Conservation (phyloP, 495 filamentous ascomycete species). For the Parachaetomium inaequale region DNA sequence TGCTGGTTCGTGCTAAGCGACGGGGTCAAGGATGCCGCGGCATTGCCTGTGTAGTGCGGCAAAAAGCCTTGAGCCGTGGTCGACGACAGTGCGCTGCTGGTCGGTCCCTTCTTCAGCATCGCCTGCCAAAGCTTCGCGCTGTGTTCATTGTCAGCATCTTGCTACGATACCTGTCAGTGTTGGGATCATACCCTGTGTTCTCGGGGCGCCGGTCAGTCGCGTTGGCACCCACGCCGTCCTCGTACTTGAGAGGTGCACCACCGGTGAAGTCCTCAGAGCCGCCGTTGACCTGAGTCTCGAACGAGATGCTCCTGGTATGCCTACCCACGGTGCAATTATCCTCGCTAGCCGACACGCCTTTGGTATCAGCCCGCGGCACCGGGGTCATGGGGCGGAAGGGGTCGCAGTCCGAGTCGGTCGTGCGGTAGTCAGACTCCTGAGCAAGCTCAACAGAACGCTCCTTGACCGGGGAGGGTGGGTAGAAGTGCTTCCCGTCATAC, state of each 20-base stretch:
- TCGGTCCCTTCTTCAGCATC: slow-evolving; percentile 42
- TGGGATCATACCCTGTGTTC: slow-evolving; percentile 24
- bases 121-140: slow-evolving; percentile 40
- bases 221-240: slow-evolving; percentile 20
- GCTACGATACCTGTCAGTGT: not conserved
- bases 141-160: slow-evolving; percentile 10
- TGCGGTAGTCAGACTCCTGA: slow-evolving; percentile 14
- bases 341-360: slow-evolving; percentile 21
- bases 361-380: slow-evolving; percentile 23
- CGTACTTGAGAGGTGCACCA: slow-evolving; percentile 13
- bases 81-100: slow-evolving; percentile 44
- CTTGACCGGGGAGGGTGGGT: slow-evolving; percentile 50
- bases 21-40: slow-evolving; percentile 43
- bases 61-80: slow-evolving; percentile 47
- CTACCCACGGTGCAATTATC: slow-evolving; percentile 19
- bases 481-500: slow-evolving; percentile 56
- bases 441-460: slow-evolving; percentile 12
- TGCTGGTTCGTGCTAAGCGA: slow-evolving; percentile 32
- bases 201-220: slow-evolving; percentile 25
- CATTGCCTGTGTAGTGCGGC: slow-evolving; percentile 45
- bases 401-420: slow-evolving; percentile 33
- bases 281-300: slow-evolving; percentile 26
- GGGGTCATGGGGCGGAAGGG: slow-evolving; percentile 38
- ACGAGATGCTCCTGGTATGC: slow-evolving; percentile 17
- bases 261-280: slow-evolving; percentile 15